Percentiles rank a stretch among this genome's conserved stretches.
phyloP scores from a whole-genome alignment of 2,329 filamentous ascomycete genomes.

The Huntiella bhutanensis region DNA sequence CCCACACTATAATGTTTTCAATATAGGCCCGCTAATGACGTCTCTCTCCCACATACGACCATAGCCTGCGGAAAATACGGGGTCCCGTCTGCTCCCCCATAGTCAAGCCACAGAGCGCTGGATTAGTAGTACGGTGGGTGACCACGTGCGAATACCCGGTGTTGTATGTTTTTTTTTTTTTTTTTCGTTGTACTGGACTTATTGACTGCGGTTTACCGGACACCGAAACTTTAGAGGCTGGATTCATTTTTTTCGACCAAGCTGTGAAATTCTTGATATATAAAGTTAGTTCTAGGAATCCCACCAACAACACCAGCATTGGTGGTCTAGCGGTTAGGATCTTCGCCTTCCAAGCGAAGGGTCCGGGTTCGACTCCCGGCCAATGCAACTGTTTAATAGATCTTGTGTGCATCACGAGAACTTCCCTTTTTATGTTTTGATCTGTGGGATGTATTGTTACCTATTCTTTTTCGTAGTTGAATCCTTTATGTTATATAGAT shows the following conservation, averaged over 20 bases:
- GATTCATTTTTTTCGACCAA: no score
- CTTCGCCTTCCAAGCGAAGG: slow-evolving; percentile 13
- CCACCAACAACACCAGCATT: slow-evolving; percentile 1
- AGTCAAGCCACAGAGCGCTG: slow-evolving; percentile 3
- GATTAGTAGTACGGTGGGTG: slow-evolving; percentile 1
- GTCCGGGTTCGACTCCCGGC: slow-evolving; percentile 12
- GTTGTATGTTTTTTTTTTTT: not conserved
- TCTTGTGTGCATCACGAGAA: no score
- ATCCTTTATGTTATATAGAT: no score
- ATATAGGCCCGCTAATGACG: no score
- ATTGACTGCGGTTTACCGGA: no score
- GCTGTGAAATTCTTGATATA: no score
- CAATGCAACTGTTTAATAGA: not conserved
- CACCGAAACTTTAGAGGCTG: no score
- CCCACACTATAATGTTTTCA: no score
- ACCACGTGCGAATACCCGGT: slow-evolving; percentile 3
- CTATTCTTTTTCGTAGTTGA: no score
- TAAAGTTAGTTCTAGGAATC: not conserved
- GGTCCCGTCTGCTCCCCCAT: slow-evolving; percentile 5
- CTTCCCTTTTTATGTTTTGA: no score
- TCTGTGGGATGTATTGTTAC: no score
- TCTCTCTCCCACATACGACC: not conserved
- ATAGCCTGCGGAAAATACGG: slow-evolving; percentile 3
- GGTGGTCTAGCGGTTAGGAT: slow-evolving; percentile 12
- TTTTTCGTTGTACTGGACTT: not conserved